A percentile compares a stretch with the other conserved stretches of the same genome.
Evolutionary conservation across 805 yeast genomes (phyloP).

Genomic region (Candida corydali): DNA sequence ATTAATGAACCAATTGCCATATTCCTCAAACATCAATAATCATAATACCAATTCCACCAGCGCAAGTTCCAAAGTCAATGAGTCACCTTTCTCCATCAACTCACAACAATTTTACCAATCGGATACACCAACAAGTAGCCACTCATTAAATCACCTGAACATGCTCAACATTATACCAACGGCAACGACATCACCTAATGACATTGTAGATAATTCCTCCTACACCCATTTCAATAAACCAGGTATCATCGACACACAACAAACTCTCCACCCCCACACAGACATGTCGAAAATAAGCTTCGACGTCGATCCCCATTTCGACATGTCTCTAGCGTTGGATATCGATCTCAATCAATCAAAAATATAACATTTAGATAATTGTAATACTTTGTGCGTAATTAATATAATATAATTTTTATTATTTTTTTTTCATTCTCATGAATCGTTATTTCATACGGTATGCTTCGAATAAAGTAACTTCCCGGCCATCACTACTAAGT

Average conservation of each 20-base stretch:
- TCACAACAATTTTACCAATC: slow-evolving; percentile 7
- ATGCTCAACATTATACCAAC: neutral
- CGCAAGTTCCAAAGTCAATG: slow-evolving; percentile 1
- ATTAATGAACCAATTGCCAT: slow-evolving; percentile 3
- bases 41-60: slow-evolving; percentile 1
- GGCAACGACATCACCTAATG: slow-evolving; percentile 1
- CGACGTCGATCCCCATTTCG: too few species aligned
- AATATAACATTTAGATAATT: too few species aligned
- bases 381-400: too few species aligned
- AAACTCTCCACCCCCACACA: too few species aligned
- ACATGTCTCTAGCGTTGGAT: too few species aligned
- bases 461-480: too few species aligned
- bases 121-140: slow-evolving; percentile 7
- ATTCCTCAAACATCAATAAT: neutral
- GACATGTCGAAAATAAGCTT: too few species aligned
- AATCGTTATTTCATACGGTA: too few species aligned
- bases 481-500: too few species aligned
- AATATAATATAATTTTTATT: too few species aligned
- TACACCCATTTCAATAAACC: neutral
- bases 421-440: too few species aligned
- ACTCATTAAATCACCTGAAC: slow-evolving; percentile 2
- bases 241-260: slow-evolving; percentile 4
- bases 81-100: slow-evolving; percentile 5
- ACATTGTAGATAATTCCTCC: neutral
- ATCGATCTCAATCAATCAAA: too few species aligned